Base-by-base conservation (phyloP, 768 basidiomycete genomes). In the Multifurca ochricompacta region DNA sequence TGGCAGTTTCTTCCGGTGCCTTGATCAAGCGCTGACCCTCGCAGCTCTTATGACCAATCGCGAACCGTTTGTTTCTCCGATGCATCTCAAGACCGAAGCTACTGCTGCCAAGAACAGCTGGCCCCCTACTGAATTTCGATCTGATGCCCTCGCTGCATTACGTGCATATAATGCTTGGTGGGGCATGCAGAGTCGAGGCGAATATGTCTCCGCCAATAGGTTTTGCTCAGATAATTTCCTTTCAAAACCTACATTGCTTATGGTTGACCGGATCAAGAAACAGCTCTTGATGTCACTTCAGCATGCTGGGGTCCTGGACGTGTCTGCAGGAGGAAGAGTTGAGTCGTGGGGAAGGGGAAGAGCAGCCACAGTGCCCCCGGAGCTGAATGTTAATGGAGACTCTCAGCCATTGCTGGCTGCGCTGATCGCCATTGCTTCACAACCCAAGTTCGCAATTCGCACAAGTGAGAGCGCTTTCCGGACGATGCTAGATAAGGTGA, bases 21-120 rank as follows among this genome's bases (percentile, higher is more conserved):
- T 97, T 37, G 88, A 93, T 66, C 79, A 83, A 47, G 88, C 90
- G 0, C 68, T 97, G 58, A 90, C 91, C 4, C 77, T 96, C 44
- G 93, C 94, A n/a, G 91, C 91, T 6, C 85, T 96, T 62, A 71
- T 96, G 60, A 82, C 88, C 13, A 87, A 89, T 61, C 85, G 93
- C 30, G 92, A 95, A 55, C 91, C 93, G 5, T 97, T 96, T 75
- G 67, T 94, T 53, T 79, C 85, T 0, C 94, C 94, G 0, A 77
- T 86, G 68, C 81, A 84, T 46, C 72, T 85, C 51, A 90, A 87
- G 69, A 65, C 68, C 9, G 80, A 90, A 64, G 84, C 93, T 2
- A 73, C 80, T 35, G 77, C 74, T 18, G 77, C 77, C 67, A 94
- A 94, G 70, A 77, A 80, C 56, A 80, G 79, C 1, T 97, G 89